Evolutionary conservation across 1,139 yeast species (phyloP), one percentile per base, ranked within the genome.

Genomic region (Pichia sp.): DNA sequence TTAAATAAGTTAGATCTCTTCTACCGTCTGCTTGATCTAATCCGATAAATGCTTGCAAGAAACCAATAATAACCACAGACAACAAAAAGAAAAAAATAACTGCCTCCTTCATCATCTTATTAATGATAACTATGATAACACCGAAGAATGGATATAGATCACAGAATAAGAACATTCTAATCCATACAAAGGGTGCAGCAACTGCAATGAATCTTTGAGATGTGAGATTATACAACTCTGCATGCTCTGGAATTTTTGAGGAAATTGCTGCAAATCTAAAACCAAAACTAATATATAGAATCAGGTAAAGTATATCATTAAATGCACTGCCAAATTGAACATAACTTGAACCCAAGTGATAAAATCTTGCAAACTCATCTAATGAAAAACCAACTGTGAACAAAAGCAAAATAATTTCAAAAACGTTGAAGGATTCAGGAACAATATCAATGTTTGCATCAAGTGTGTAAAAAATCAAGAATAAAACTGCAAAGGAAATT

Each of bases 181-280:
- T 77, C 95, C 96, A 88, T 76, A 88, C 82, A 56, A 88, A 71
- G 1, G 96, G 96, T 3, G 96, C 85, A 15, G 87, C 89, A 60
- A 92, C 75, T 0, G 95, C 82, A 47, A 88, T 68, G 3, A 86
- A 64, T 54, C 94, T 71, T 64, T 81, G 87, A 0, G 94, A 79
- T 4, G 83, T 72, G 51, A 78, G 77, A 61, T 85, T 88, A 59
- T 80, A 50, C 13, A 51, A 34, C 3, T 47, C 52, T 8, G 55
- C 45, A 22, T 42, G 35, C 37, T 63, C 60, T 25, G 61, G 55
- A 9, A 68, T 68, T 40, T 53, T n/a, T 3, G 55, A 16, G 23
- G 47, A 57, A 34, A 82, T 60, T 46, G 89, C 80, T 4, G 73
- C 56, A 27, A 79, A 56, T 54, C 96, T 70, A 53, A 85, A 71